A percentile compares a stretch with the other conserved stretches of the same genome.
Evolutionary conservation across 2,329 filamentous ascomycete genomes (phyloP).

Genomic region (Fusarium hainanense): DNA sequence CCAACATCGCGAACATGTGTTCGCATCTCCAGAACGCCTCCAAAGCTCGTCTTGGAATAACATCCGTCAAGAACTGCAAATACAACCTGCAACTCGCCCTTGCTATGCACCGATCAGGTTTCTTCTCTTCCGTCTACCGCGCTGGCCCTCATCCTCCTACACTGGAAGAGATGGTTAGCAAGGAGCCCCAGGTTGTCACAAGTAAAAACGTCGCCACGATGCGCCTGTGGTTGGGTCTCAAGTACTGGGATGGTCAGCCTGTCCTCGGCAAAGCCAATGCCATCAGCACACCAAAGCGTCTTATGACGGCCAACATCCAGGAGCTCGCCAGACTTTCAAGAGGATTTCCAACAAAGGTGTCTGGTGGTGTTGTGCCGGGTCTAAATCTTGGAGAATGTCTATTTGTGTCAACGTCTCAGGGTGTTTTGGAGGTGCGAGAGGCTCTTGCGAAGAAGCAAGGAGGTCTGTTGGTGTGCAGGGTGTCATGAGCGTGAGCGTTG

Average conservation of each 20-base stretch:
- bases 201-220: constrained; percentile 77
- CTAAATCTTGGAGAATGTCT: constrained; percentile 84
- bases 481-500: constrained; percentile 54
- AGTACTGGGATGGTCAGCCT: constrained; percentile 87
- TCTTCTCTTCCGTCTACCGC: constrained; percentile 83
- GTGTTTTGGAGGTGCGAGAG: constrained; percentile 84
- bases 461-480: constrained; percentile 81
- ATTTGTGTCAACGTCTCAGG: constrained; percentile 80
- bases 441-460: constrained; percentile 83
- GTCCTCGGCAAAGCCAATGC: constrained; percentile 75
- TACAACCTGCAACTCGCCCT: constrained; percentile 81
- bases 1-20: constrained; percentile 81
- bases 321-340: constrained; percentile 74
- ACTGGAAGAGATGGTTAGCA: constrained; percentile 57
- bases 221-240: constrained; percentile 88
- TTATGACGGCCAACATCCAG: constrained; percentile 72
- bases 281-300: constrained; percentile 79
- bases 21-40: constrained; percentile 92
- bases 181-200: constrained; percentile 69
- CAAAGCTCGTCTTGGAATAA: constrained; percentile 83
- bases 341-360: constrained; percentile 68
- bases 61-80: constrained; percentile 83
- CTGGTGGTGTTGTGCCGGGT: constrained; percentile 77
- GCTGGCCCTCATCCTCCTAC: constrained; percentile 67
- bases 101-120: constrained; percentile 83